phyloP scores from a whole-genome alignment of 1,139 yeast species.

The Lodderomyces parapsilosis region DNA sequence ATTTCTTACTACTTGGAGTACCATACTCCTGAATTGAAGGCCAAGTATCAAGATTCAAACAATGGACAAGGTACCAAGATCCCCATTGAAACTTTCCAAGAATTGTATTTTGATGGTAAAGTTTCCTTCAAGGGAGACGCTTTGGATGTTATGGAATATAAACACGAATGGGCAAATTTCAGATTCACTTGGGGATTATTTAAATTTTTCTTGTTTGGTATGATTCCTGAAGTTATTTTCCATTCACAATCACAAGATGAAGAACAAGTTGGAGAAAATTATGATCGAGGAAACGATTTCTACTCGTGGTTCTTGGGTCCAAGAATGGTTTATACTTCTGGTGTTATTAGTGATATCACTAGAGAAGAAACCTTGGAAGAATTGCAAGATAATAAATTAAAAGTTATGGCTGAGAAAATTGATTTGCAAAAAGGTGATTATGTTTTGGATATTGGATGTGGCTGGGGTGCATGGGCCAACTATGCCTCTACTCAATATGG shows the following conservation, averaged over 20 bases:
- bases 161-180: constrained; percentile 91
- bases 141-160: constrained; percentile 77
- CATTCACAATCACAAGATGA: constrained; percentile 94
- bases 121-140: constrained; percentile 88
- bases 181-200: constrained; percentile 75
- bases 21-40: constrained; percentile 71
- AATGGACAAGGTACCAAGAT: constrained; percentile 69
- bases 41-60: constrained; percentile 57
- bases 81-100: constrained; percentile 93
- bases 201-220: constrained; percentile 79
- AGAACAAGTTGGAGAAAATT: constrained; percentile 94
- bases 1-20: constrained; percentile 78
- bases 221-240: constrained; percentile 91
- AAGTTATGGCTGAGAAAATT: constrained; percentile 84
- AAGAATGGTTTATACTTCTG: constrained; percentile 91
- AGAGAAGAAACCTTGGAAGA: constrained; percentile 79
- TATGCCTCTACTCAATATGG: constrained; percentile 82
- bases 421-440: constrained; percentile 70
- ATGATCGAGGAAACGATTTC: constrained; percentile 95
- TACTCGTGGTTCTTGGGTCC: constrained; percentile 94
- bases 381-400: constrained; percentile 87
- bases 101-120: constrained; percentile 78
- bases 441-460: constrained; percentile 86
- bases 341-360: constrained; percentile 71
- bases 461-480: constrained; percentile 94